Conservation (phyloP, 805 yeast genomes). For the Metschnikowia lochheadii region DNA sequence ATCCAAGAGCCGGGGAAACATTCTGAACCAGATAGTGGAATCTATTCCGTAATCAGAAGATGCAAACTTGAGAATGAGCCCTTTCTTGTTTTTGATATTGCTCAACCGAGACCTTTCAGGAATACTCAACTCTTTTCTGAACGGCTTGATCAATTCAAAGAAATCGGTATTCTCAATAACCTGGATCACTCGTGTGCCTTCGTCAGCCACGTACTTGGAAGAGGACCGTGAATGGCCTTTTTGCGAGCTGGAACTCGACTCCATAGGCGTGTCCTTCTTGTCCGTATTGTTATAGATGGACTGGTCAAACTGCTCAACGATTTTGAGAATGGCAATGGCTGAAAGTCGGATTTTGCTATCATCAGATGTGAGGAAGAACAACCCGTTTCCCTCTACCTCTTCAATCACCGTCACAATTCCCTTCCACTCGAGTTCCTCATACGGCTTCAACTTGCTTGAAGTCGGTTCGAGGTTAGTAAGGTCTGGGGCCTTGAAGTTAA, state of each 20-base stretch:
- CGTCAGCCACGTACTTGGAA: constrained; percentile 72
- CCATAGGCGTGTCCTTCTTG: constrained; percentile 16
- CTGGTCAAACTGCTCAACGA: constrained; percentile 84
- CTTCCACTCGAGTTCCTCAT: constrained; percentile 71
- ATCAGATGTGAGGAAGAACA: constrained; percentile 86
- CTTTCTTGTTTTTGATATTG: constrained; percentile 60
- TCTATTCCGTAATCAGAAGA: constrained; percentile 94
- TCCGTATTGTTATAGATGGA: constrained; percentile 58
- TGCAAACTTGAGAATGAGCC: constrained; percentile 70
- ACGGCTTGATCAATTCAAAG: constrained; percentile 52
- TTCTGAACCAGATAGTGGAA: constrained; percentile 91
- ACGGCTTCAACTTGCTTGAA: constrained; percentile 22
- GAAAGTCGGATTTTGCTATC: constrained; percentile 69
- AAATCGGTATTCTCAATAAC: constrained; percentile 70
- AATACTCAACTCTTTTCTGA: constrained; percentile 52
- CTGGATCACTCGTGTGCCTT: constrained; percentile 72
- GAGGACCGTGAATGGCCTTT: constrained; percentile 52
- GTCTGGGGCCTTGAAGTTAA: constrained; percentile 41
- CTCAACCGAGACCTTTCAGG: constrained; percentile 75
- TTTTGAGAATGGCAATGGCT: constrained; percentile 69
- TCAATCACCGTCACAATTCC: constrained; percentile 81
- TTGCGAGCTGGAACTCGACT: constrained; percentile 16
- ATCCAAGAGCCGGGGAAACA: constrained; percentile 71
- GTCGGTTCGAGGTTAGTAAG: constrained; percentile 18
- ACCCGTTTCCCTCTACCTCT: constrained; percentile 93